Evolutionary conservation across 331 rosid species (phyloP).

Genomic region (Acacia pycnantha): DNA sequence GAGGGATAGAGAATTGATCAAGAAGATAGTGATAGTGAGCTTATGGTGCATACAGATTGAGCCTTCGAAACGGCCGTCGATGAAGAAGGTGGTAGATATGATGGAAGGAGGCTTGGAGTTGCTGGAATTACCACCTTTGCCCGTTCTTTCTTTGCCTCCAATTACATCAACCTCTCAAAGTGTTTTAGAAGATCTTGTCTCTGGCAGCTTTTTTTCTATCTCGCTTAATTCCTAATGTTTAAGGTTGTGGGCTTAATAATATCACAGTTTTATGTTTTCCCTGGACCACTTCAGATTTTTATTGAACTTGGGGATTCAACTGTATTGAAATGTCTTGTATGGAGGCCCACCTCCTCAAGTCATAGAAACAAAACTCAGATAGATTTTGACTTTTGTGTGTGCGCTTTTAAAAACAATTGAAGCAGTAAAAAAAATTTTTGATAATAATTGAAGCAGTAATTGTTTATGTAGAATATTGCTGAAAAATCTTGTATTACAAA

Average conservation of each 20-base stretch:
- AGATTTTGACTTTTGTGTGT: no score
- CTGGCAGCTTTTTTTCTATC: not conserved
- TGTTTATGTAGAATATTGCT: no score
- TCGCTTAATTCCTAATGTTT: not conserved
- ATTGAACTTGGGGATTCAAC: not conserved
- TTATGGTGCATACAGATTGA: conserved; percentile 56
- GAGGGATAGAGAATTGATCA: conserved; percentile 23
- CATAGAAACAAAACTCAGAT: not conserved
- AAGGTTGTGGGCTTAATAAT: not conserved
- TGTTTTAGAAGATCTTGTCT: not conserved
- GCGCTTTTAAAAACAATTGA: no score
- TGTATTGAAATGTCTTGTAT: not conserved
- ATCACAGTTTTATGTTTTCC: not conserved
- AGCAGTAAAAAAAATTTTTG: no score
- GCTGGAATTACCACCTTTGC: conserved; percentile 48
- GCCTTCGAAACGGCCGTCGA: conserved; percentile 42
- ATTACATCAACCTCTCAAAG: not conserved
- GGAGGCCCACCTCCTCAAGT: not conserved
- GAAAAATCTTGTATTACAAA: no score
- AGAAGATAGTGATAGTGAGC: conserved; percentile 37
- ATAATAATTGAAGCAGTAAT: no score
- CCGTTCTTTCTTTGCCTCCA: conserved; percentile 35
- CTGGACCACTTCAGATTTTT: not conserved
- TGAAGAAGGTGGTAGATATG: conserved; percentile 44
- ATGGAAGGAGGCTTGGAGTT: conserved; percentile 35